A percentile compares a stretch with the other conserved stretches of the same genome.
Conservation (phyloP, 805 yeast genomes). For the Saccharomycopsis sp. region DNA sequence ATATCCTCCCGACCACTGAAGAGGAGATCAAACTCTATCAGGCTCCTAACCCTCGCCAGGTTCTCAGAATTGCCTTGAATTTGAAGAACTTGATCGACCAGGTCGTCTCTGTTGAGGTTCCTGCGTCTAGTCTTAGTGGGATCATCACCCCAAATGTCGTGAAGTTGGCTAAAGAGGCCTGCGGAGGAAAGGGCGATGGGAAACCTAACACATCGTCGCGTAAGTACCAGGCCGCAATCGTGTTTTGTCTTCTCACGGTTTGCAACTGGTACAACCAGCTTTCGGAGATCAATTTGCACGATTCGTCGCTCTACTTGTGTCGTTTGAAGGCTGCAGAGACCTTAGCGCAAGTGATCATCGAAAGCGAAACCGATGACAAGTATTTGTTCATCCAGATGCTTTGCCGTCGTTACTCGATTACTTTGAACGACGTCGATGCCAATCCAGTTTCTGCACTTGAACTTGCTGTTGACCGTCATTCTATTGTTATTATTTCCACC, state of each 20-base stretch:
- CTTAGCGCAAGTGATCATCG: constrained; percentile 63
- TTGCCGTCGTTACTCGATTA: constrained; percentile 65
- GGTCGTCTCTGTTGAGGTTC: constrained; percentile 49
- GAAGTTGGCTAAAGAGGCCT: constrained; percentile 59
- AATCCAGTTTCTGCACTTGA: constrained; percentile 68
- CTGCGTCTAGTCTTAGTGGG: constrained; percentile 30
- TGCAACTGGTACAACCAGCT: constrained; percentile 68
- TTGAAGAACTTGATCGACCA: constrained; percentile 61
- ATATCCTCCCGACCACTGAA: constrained; percentile 10
- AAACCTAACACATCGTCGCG: constrained; percentile 44
- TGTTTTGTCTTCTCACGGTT: constrained; percentile 66
- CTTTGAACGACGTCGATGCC: constrained; percentile 51
- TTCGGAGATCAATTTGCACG: constrained; percentile 52
- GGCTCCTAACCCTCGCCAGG: constrained; percentile 55
- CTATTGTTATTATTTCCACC: constrained; percentile 66
- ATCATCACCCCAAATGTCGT: constrained; percentile 53
- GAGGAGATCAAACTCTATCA: constrained; percentile 7
- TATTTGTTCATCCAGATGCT: constrained; percentile 67
- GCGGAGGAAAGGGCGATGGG: constrained; percentile 82
- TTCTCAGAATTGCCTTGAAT: constrained; percentile 61
- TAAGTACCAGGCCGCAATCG: constrained; percentile 58
- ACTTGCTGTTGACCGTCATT: constrained; percentile 78
- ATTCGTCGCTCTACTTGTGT: constrained; percentile 51
- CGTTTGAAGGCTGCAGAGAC: constrained; percentile 64
- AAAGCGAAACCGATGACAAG: constrained; percentile 46